These are phyloP conservation scores for Chrysochromulina parva DNA, from an alignment of 78 protist species.

Conservation along the genomic window DNA sequence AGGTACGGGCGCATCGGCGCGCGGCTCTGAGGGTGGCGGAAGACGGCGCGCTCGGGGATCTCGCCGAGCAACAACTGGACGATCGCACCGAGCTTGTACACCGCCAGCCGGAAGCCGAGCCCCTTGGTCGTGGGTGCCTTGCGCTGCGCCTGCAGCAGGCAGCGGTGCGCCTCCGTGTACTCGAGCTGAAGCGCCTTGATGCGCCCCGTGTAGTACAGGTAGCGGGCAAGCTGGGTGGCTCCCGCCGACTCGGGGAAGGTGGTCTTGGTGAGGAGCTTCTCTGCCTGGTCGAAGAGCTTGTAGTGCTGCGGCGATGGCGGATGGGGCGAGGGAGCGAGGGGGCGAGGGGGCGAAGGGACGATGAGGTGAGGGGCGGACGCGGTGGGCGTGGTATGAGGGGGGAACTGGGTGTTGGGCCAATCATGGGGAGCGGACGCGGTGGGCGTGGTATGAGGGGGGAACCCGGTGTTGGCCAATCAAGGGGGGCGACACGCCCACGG, in stretches of 20 bases:
- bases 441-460: no score
- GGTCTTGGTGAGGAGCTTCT: slow-evolving; percentile 73
- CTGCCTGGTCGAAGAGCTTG: slow-evolving; percentile 80
- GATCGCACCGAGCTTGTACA: slow-evolving; percentile 71
- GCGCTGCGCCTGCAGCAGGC: slow-evolving; percentile 80
- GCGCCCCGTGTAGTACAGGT: slow-evolving; percentile 84
- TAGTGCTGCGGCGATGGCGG: not conserved
- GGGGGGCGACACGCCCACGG: no score
- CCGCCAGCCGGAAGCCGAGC: slow-evolving; percentile 85
- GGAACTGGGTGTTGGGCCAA: no score
- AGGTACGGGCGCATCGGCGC: slow-evolving; percentile 84
- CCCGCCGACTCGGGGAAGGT: slow-evolving; percentile 74
- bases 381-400: no score
- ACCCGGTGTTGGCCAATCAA: no score
- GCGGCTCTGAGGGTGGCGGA: slow-evolving; percentile 64
- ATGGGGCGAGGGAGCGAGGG: no score
- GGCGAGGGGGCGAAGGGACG: no score
- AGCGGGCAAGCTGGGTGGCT: slow-evolving; percentile 86
- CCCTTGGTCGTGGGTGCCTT: slow-evolving; percentile 94
- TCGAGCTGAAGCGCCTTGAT: slow-evolving; percentile 54
- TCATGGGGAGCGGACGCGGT: no score
- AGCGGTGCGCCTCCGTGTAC: slow-evolving; percentile 78
- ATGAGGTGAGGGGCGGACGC: no score
- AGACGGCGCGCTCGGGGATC: slow-evolving; percentile 86
- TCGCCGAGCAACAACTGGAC: slow-evolving; percentile 93